These are phyloP conservation scores for Paracorniculantispora psalliotae DNA, from an alignment of 2,329 filamentous ascomycete species.

Conservation along the genomic window DNA sequence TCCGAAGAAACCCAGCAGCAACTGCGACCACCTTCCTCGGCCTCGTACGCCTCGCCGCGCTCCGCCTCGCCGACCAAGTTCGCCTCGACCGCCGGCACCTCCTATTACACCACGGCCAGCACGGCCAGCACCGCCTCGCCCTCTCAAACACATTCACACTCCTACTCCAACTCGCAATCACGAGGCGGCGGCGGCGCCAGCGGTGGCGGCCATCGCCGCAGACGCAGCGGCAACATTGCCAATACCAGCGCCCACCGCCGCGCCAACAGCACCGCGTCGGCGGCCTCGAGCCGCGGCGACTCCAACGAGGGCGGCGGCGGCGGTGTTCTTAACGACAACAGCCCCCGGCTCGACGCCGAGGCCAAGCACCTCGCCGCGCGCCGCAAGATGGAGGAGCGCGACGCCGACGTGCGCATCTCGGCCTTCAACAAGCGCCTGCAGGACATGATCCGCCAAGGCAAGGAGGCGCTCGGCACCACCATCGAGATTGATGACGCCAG, in stretches of 20 bases:
- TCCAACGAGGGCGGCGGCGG: slow-evolving; percentile 11
- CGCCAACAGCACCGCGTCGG: slow-evolving; percentile 40
- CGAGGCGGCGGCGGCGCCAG: not conserved
- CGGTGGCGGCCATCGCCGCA: not conserved
- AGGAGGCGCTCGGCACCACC: slow-evolving; percentile 74
- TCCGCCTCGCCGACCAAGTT: slow-evolving; percentile 37
- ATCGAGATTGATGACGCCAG: slow-evolving; percentile 55
- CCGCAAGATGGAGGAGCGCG: slow-evolving; percentile 66
- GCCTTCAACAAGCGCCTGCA: slow-evolving; percentile 74
- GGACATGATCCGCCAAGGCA: slow-evolving; percentile 84
- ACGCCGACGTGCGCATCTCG: slow-evolving; percentile 73
- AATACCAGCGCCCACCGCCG: slow-evolving; percentile 34
- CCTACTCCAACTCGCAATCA: not conserved
- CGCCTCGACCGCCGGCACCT: slow-evolving; percentile 19
- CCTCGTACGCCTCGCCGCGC: slow-evolving; percentile 29
- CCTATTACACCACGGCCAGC: slow-evolving; percentile 18
- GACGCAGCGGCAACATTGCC: slow-evolving; percentile 2
- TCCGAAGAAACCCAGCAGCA: slow-evolving; percentile 27
- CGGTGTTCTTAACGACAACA: slow-evolving; percentile 29
- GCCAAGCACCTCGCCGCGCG: slow-evolving; percentile 70
- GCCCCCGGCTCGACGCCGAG: slow-evolving; percentile 56
- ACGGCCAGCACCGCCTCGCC: slow-evolving; percentile 11
- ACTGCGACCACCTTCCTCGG: slow-evolving; percentile 30
- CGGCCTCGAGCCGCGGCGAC: slow-evolving; percentile 30
- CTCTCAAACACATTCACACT: not conserved